These are phyloP conservation scores for Colletotrichum zoysiae DNA, from an alignment of 2,329 filamentous ascomycete genomes.

Conservation along the genomic window DNA sequence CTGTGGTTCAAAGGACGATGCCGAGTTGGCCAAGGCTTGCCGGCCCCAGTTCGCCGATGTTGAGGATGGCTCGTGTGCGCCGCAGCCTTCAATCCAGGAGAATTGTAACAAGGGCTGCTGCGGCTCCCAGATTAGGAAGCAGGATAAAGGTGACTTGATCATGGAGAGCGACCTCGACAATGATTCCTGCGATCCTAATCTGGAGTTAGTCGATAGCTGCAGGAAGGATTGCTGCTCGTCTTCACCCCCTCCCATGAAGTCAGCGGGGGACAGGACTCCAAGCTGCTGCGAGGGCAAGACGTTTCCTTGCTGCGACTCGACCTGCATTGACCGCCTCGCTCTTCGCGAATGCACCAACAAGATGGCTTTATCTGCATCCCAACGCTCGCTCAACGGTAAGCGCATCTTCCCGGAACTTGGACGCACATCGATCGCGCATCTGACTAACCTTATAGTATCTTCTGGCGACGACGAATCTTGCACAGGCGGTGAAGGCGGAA, in stretches of 20 bases:
- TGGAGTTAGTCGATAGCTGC: conserved; percentile 4
- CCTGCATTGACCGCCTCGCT: conserved; percentile 60
- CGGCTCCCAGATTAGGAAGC: neutral
- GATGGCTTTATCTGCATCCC: conserved; percentile 36
- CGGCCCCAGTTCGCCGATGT: neutral
- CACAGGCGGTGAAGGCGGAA: conserved; percentile 43
- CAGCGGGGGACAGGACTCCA: conserved; percentile 27
- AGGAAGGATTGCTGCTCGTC: conserved; percentile 28
- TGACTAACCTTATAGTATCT: conserved; percentile 5
- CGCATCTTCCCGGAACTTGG: no score
- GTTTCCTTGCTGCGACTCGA: conserved; percentile 56
- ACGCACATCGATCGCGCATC: neutral
- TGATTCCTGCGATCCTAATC: neutral
- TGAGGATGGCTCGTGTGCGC: neutral
- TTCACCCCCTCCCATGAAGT: neutral
- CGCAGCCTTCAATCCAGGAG: neutral
- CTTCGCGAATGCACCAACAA: conserved; percentile 54
- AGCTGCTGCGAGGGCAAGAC: conserved; percentile 58
- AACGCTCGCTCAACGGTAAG: neutral
- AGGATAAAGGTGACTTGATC: neutral
- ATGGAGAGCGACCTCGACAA: neutral
- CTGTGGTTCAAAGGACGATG: neutral
- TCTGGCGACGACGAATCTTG: conserved; percentile 11
- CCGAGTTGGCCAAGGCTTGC: neutral
- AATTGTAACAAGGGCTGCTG: conserved; percentile 4